A percentile compares a stretch with the other conserved stretches of the same genome.
phyloP scores from a whole-genome alignment of 257 asterid genomes.

The Nicotiana obtusifolia region DNA sequence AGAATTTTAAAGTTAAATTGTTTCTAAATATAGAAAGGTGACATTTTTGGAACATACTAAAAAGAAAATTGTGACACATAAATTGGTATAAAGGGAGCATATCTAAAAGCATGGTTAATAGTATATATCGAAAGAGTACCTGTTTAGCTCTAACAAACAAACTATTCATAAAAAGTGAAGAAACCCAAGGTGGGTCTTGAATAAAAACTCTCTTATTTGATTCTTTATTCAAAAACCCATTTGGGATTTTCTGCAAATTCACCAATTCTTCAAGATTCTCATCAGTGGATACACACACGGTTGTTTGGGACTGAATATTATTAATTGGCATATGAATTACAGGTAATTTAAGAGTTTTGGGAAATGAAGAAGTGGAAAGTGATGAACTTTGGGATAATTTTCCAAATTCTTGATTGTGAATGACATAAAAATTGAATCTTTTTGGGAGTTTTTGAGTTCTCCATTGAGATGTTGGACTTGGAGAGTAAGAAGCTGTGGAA shows the following conservation, averaged over 20 bases:
- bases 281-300: conserved; percentile 52
- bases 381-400: conserved; percentile 31
- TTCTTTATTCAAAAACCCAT: conserved; percentile 31
- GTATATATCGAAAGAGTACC: too few species aligned
- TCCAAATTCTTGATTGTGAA: conserved; percentile 34
- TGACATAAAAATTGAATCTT: conserved; percentile 28
- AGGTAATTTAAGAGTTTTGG: conserved; percentile 60
- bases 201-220: conserved; percentile 49
- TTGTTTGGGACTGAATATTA: conserved; percentile 30
- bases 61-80: too few species aligned
- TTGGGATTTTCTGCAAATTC: conserved; percentile 34
- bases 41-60: too few species aligned
- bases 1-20: too few species aligned
- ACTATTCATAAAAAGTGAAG: conserved; percentile 62
- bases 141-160: conserved; percentile 42
- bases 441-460: conserved; percentile 21
- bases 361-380: conserved; percentile 42
- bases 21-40: too few species aligned
- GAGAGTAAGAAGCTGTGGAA: conserved; percentile 55
- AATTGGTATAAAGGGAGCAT: too few species aligned
- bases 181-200: conserved; percentile 86
- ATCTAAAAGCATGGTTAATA: too few species aligned
- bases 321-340: conserved; percentile 37
- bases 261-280: conserved; percentile 38
- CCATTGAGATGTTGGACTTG: conserved; percentile 57